These are phyloP conservation scores for Fusarium hainanense DNA, from an alignment of 2,329 filamentous ascomycete species.

Conservation along the genomic window DNA sequence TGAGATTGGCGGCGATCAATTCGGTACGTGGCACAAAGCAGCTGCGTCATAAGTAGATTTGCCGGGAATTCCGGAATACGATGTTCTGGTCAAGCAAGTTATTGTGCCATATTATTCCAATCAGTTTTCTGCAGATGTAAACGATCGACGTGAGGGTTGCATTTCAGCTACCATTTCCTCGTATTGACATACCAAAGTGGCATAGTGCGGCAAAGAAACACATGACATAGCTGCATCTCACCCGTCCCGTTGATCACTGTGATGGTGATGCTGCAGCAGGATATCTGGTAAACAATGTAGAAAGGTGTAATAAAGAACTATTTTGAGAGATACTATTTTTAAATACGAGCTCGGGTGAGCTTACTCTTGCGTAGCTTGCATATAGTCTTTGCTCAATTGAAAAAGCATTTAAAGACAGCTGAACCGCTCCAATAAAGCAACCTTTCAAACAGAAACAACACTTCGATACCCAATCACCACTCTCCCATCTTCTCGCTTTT, in stretches of 20 bases:
- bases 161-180: background rate
- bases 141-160: slow-evolving; percentile 2
- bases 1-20: background rate
- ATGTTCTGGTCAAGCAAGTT: background rate
- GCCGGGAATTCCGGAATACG: background rate
- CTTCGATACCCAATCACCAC: background rate
- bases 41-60: background rate
- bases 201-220: background rate
- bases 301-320: background rate
- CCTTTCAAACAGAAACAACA: background rate
- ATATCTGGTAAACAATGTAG: background rate
- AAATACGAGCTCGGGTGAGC: slow-evolving; percentile 1
- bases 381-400: background rate
- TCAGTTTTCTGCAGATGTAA: background rate
- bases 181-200: background rate
- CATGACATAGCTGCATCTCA: slow-evolving; percentile 10
- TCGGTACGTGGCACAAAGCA: background rate
- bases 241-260: background rate
- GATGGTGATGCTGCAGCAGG: too few species aligned
- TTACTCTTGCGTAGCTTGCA: slow-evolving; percentile 6
- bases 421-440: background rate
- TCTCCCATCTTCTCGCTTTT: too few species aligned
- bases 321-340: background rate
- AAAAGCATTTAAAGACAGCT: background rate
- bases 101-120: background rate